A percentile compares a stretch with the other conserved stretches of the same genome.
Conservation (phyloP, 441 rosid genomes). For the Croton setiger region DNA sequence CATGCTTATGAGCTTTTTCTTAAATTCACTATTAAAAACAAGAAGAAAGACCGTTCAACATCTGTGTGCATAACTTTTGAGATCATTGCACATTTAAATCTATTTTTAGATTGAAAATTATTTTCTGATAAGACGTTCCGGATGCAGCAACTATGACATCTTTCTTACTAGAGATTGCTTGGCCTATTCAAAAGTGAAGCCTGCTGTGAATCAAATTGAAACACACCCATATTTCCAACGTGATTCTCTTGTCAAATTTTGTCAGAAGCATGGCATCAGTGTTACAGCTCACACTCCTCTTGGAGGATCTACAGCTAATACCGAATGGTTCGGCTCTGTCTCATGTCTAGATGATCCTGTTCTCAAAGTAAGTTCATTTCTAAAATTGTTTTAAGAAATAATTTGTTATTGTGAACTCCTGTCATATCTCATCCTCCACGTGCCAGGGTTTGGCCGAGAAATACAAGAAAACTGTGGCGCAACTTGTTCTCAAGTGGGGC, state of each 20-base stretch:
- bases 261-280: constrained; percentile 79
- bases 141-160: constrained; percentile 83
- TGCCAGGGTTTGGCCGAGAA: constrained; percentile 67
- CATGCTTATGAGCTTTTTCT: too few species aligned
- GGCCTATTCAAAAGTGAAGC: constrained; percentile 90
- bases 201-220: constrained; percentile 92
- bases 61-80: background rate
- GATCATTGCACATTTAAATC: background rate
- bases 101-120: background rate
- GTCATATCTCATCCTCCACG: background rate
- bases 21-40: too few species aligned
- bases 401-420: background rate
- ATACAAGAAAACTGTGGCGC: constrained; percentile 75
- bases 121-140: constrained; percentile 18
- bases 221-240: constrained; percentile 96
- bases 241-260: constrained; percentile 83
- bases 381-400: too few species aligned
- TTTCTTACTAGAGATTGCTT: constrained; percentile 87
- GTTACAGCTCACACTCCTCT: constrained; percentile 91
- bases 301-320: constrained; percentile 76
- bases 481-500: constrained; percentile 82
- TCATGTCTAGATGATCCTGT: constrained; percentile 81
- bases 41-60: background rate
- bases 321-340: constrained; percentile 72
- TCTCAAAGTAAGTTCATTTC: constrained; percentile 51